Base-by-base conservation (phyloP, 106 monocot genomes). In the Chionographis japonica region DNA sequence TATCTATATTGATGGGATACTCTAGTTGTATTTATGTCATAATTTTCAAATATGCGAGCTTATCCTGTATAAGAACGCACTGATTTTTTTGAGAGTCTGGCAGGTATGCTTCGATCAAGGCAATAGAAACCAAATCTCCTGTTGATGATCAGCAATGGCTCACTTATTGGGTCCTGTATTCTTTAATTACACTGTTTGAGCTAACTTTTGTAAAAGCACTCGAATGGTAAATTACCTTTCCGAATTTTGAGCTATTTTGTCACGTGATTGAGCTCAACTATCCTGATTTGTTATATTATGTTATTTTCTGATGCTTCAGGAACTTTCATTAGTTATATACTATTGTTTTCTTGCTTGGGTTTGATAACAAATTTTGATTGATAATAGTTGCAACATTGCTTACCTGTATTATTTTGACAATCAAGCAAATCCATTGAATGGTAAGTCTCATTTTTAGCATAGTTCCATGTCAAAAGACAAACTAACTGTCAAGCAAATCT, bases 71-170 rank as follows among this genome's bases (percentile, higher is more conserved):
- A 3, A 13, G 12, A 72, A 39, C 50, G 16, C 10, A 66, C 36
- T 68, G 3, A 78, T 49, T 11, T 58, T 42, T 0, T 36, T 52
- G n/a, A 15, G 19, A 56, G 57, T 58, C 50, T 65, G 12, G 61
- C 88, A 95, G 95, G 60, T 95, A 95, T 82, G 95, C 95, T 67
- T 95, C 95, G 20, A 83, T 95, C 16, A 86, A 80, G 55, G 95
- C 95, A 58, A 95, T 95, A 69, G 95, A 95, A 84, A 88, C 86
- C 62, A 89, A 88, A 84, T 86, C 91, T 56, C 79, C 77, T 52
- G 75, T 80, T 14, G 95, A 95, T 68, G 95, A 95, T 78, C 88
- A 88, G 54, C 95, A 95, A 77, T 95, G 95, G 95, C 91, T 95
- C 63, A 91, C 91, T 61, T 91, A 95, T 52, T 91, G 95, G 95